These are phyloP conservation scores for Schizopora paradoxa DNA, from an alignment of 1,284 basidiomycete species.

Conservation along the genomic window DNA sequence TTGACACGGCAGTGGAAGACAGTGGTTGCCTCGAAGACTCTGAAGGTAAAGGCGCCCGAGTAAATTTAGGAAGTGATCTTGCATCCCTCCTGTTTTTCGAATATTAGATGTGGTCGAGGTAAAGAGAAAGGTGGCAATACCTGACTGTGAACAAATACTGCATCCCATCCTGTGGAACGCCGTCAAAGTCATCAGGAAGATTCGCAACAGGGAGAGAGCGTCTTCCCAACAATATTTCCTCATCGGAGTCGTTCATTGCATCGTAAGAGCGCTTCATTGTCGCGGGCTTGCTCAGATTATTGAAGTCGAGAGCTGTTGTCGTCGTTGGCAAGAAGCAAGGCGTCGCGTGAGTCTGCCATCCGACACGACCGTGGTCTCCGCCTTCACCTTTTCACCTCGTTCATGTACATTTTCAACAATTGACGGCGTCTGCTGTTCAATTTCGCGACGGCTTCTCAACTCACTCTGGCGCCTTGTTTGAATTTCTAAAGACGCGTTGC, in stretches of 20 bases:
- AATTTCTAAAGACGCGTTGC: neutral
- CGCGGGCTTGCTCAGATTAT: no score
- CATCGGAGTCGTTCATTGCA: slow-evolving; percentile 34
- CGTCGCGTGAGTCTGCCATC: no score
- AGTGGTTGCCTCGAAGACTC: no score
- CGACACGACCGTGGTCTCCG: no score
- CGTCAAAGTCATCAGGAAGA: slow-evolving; percentile 59
- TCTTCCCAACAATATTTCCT: slow-evolving; percentile 51
- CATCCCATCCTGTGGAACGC: slow-evolving; percentile 64
- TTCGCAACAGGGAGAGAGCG: slow-evolving; percentile 73
- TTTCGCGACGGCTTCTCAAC: neutral
- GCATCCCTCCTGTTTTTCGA: slow-evolving; percentile 55
- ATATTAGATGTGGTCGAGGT: slow-evolving; percentile 5
- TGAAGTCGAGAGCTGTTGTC: no score
- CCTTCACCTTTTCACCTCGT: slow-evolving; percentile 17
- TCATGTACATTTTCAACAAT: neutral
- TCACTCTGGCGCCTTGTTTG: neutral
- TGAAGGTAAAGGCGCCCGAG: slow-evolving; percentile 64
- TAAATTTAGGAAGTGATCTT: slow-evolving; percentile 51
- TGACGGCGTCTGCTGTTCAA: neutral
- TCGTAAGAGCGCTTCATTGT: slow-evolving; percentile 49
- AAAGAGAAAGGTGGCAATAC: slow-evolving; percentile 32
- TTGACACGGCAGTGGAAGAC: slow-evolving; percentile 25
- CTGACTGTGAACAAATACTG: slow-evolving; percentile 79
- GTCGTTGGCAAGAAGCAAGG: slow-evolving; percentile 24